Base-by-base conservation (phyloP, 306 rosid genomes). In the Herpetospermum pedunculosum region DNA sequence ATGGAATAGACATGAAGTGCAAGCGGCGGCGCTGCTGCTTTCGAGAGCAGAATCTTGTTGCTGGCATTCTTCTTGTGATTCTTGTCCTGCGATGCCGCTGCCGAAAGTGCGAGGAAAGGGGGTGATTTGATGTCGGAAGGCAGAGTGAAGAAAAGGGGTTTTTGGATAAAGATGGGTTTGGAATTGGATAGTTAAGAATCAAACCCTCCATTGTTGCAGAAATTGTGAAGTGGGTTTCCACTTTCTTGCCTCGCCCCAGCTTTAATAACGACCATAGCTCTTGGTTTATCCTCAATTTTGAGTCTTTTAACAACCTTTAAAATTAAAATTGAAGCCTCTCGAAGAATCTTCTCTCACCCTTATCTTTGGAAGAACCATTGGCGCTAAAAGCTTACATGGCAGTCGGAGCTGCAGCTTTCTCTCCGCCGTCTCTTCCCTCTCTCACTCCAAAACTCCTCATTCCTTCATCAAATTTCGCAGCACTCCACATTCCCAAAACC, bases 31-130 rank as follows among this genome's bases (percentile, higher is more conserved):
- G 82, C 78, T n/a, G 55, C 77, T n/a, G n/a, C n/a, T 76, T 94
- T 91, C 7, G 96, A 88, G 25, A 89, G 83, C 43, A 89, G 71
- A 77, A 94, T 94, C 88, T 85, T 88, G 85, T 85, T 87, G 48
- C 83, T 14, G 15, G 81, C 71, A 2, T 57, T 79, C 28, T 77
- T 83, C 79, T n/a, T n/a, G n/a, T 72, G 83, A 74, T 82, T 73
- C 50, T 78, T 74, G n/a, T 83, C 89, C 57, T 52, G 92, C 55
- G 92, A 81, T 30, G 77, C 78, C 79, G 67, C 68, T 29, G 80
- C 44, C 44, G 53, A 67, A 44, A 67, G 13, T 26, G 7, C 4
- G n/a, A n/a, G n/a, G n/a, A n/a, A n/a, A n/a, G n/a, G n/a, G 62
- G 52, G 63, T 59, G 46, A 78, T 41, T 28, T 77, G 87, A 57